These are phyloP conservation scores for Neostapfia colusana DNA, from an alignment of 176 grass and related monocot genomes.

Conservation along the genomic window DNA sequence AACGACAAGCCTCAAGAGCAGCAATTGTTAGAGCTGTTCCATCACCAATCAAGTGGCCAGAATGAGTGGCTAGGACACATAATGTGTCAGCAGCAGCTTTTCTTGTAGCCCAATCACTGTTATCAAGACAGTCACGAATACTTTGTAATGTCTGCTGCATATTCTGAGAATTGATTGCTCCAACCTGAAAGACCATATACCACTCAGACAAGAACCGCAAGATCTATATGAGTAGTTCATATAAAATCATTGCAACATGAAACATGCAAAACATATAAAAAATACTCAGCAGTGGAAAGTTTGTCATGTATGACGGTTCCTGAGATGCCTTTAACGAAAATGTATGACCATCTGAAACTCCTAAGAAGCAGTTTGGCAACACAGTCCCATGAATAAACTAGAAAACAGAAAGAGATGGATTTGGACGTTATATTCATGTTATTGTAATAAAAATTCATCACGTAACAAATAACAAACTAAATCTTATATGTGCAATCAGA, in stretches of 20 bases:
- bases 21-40: slow-evolving; percentile 63
- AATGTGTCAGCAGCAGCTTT: slow-evolving; percentile 95
- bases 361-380: slow-evolving; percentile 8
- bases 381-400: background rate
- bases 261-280: slow-evolving; percentile 12
- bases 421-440: background rate
- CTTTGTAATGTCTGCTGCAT: slow-evolving; percentile 88
- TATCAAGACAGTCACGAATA: slow-evolving; percentile 87
- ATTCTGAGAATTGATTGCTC: slow-evolving; percentile 82
- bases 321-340: background rate
- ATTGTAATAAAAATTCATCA: slow-evolving; percentile 3
- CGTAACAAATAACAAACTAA: background rate
- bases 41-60: slow-evolving; percentile 78
- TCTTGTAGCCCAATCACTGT: slow-evolving; percentile 89
- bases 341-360: slow-evolving; percentile 6
- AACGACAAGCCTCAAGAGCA: slow-evolving; percentile 86
- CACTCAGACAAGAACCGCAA: slow-evolving; percentile 9
- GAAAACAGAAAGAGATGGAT: background rate
- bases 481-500: background rate
- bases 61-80: slow-evolving; percentile 68
- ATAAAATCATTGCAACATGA: slow-evolving; percentile 20
- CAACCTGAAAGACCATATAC: slow-evolving; percentile 66
- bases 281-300: background rate
- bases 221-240: background rate
- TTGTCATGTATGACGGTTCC: background rate